phyloP scores from a whole-genome alignment of 1,284 basidiomycete genomes.

The Gomphus bonarii region DNA sequence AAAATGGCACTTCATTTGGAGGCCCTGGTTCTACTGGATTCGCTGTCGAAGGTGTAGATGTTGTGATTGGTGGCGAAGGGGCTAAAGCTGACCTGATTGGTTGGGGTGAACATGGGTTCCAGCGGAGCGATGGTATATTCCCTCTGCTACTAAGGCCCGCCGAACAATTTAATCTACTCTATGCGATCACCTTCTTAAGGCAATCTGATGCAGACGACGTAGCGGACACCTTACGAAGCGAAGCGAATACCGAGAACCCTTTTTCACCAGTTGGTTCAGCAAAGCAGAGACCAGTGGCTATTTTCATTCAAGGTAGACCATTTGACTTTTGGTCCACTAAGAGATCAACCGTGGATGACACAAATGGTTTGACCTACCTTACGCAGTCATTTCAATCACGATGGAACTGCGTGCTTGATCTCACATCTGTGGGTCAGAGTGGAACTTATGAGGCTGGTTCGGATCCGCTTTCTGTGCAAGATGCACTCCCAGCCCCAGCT shows the following conservation, averaged over 20 bases:
- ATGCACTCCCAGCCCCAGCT: constrained; percentile 57
- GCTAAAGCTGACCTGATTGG: constrained; percentile 59
- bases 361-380: constrained; percentile 35
- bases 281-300: constrained; percentile 6
- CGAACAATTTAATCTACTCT: constrained; percentile 82
- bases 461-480: constrained; percentile 24
- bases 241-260: not conserved
- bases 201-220: constrained; percentile 43
- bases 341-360: constrained; percentile 3
- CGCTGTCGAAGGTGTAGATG: constrained; percentile 59
- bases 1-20: constrained; percentile 46
- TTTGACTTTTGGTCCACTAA: not conserved
- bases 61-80: constrained; percentile 66
- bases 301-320: constrained; percentile 5
- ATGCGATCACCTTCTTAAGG: constrained; percentile 67
- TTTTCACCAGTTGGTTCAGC: not conserved
- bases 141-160: constrained; percentile 56
- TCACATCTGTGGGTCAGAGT: constrained; percentile 35
- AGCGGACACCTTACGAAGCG: constrained; percentile 7
- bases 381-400: constrained; percentile 67
- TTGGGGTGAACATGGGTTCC: constrained; percentile 45
- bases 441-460: constrained; percentile 13
- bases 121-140: constrained; percentile 40
- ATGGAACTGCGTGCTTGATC: constrained; percentile 83
- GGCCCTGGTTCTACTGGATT: constrained; percentile 52